Percentiles rank a stretch among this genome's conserved stretches.
Evolutionary conservation across 2,329 filamentous ascomycete genomes (phyloP).

Genomic region (Diatrype stigma): DNA sequence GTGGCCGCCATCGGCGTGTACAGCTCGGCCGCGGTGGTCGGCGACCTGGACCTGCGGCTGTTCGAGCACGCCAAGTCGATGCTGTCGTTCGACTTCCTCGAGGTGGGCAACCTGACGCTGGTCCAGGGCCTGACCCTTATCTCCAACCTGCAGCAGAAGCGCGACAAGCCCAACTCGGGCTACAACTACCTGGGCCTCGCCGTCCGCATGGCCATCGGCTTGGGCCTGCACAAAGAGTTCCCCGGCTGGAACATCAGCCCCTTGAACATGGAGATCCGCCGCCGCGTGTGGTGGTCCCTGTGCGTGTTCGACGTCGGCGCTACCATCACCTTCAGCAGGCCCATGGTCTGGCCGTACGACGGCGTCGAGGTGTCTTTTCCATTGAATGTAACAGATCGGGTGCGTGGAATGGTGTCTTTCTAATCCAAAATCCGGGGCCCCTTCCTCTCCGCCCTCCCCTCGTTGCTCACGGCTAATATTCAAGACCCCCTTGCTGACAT

Average conservation of each 20-base stretch:
- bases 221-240: conserved; percentile 44
- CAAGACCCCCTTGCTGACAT: too few species aligned
- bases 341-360: conserved; percentile 19
- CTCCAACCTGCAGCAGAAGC: conserved; percentile 37
- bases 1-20: conserved; percentile 14
- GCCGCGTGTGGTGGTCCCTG: conserved; percentile 34
- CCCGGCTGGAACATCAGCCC: conserved; percentile 26
- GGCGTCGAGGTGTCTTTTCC: conserved; percentile 19
- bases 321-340: conserved; percentile 33
- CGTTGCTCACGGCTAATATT: too few species aligned
- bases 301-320: conserved; percentile 42
- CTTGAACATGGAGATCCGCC: conserved; percentile 27
- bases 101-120: conserved; percentile 30
- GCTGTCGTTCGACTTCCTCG: conserved; percentile 10
- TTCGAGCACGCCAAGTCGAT: conserved; percentile 7
- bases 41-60: conserved; percentile 6
- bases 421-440: too few species aligned
- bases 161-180: conserved; percentile 46
- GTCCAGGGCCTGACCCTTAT: conserved; percentile 28
- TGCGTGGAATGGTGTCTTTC: too few species aligned
- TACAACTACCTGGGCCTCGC: conserved; percentile 47
- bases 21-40: neutral
- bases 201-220: conserved; percentile 43
- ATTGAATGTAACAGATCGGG: conserved; percentile 19
- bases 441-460: too few species aligned